Percentiles rank a stretch among this genome's conserved stretches.
phyloP scores from a whole-genome alignment of 768 basidiomycete genomes.

The Clitopilus passeckerianus region DNA sequence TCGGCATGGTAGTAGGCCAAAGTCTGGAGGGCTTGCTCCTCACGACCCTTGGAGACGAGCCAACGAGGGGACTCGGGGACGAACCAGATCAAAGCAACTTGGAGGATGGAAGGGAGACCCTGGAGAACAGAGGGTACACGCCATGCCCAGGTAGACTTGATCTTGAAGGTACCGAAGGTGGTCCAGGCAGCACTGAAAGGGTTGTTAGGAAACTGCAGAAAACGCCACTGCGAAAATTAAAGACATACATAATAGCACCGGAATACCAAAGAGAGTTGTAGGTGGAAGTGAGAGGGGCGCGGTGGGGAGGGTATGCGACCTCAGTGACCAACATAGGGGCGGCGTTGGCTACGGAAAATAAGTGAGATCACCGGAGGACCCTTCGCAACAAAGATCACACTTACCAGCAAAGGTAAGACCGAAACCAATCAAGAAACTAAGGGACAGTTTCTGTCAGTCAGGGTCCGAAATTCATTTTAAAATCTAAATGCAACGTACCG shows the following conservation, averaged over 20 bases:
- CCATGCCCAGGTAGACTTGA: conserved; percentile 71
- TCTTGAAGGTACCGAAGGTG: conserved; percentile 75
- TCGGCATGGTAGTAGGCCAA: conserved; percentile 85
- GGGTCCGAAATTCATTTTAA: neutral
- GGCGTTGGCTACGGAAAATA: conserved; percentile 45
- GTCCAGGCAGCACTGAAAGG: conserved; percentile 69
- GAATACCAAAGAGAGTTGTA: conserved; percentile 89
- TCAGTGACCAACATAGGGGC: conserved; percentile 85
- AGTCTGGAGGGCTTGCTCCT: conserved; percentile 60
- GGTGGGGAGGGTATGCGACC: conserved; percentile 80
- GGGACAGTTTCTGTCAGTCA: neutral
- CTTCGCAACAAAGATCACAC: conserved; percentile 6
- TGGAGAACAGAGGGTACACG: conserved; percentile 76
- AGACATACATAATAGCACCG: conserved; percentile 68
- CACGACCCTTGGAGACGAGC: conserved; percentile 70
- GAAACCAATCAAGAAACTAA: conserved; percentile 68
- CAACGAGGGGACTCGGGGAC: conserved; percentile 84
- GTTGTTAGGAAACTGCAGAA: neutral
- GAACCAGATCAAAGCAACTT: conserved; percentile 62
- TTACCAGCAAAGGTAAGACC: conserved; percentile 66
- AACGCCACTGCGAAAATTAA: neutral
- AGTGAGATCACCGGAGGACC: conserved; percentile 1
- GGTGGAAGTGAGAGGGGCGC: conserved; percentile 69
- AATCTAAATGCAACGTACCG: conserved; percentile 35
- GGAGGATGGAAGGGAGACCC: conserved; percentile 61